Percentiles rank a stretch among this genome's conserved stretches.
These are phyloP conservation scores for Reutealis trisperma DNA, from an alignment of 345 rosid species.

Conservation along the genomic window DNA sequence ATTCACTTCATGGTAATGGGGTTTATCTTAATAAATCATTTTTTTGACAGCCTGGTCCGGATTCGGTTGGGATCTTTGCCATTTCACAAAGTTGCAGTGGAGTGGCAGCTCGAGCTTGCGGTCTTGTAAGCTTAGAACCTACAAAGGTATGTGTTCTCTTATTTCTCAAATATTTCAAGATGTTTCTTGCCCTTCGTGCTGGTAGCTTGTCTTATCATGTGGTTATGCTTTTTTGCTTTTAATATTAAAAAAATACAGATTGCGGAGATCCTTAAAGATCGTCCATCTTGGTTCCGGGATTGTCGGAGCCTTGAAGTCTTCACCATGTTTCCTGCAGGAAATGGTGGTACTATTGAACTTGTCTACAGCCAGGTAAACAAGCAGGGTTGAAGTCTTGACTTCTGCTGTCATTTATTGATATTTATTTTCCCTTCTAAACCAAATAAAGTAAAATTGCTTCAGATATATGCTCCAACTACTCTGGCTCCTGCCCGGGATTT, in stretches of 20 bases:
- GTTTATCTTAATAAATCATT: background rate
- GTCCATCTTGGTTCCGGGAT: slow-evolving; percentile 97
- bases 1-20: background rate
- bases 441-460: slow-evolving; percentile 22
- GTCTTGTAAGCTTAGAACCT: slow-evolving; percentile 98
- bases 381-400: slow-evolving; percentile 1
- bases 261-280: slow-evolving; percentile 98
- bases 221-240: background rate
- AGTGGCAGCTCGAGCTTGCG: slow-evolving; percentile 99
- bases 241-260: slow-evolving; percentile 47
- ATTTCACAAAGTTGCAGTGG: slow-evolving; percentile 99
- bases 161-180: background rate
- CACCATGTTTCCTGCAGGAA: slow-evolving; percentile 95
- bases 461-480: slow-evolving; percentile 97
- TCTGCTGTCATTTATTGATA: slow-evolving; percentile 5
- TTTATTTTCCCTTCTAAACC: background rate
- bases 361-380: slow-evolving; percentile 76
- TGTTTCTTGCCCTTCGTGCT: background rate
- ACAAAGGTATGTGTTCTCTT: slow-evolving; percentile 52
- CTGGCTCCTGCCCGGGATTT: slow-evolving; percentile 98
- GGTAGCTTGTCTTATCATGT: background rate
- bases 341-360: slow-evolving; percentile 94
- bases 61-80: slow-evolving; percentile 99
- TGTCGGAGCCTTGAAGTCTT: slow-evolving; percentile 97
- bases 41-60: slow-evolving; percentile 99